A percentile compares a stretch with the other conserved stretches of the same genome.
Evolutionary conservation across 768 basidiomycete genomes (phyloP).

Genomic region (Hortiboletus campestris): DNA sequence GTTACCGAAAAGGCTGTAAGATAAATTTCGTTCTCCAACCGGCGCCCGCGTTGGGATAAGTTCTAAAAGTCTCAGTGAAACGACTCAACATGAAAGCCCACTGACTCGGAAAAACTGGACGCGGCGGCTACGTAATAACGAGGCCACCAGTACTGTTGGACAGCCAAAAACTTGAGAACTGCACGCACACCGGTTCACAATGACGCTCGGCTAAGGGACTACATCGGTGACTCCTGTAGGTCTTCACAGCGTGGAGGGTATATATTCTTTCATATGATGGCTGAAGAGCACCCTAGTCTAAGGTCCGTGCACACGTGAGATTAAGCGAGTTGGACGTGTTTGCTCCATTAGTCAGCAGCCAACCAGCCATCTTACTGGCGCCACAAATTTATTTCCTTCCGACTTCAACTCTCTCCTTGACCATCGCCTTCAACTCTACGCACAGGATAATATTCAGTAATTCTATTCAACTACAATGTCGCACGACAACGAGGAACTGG

Average conservation of each 20-base stretch:
- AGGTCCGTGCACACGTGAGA: constrained; percentile 32
- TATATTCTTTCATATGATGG: not conserved
- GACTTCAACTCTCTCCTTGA: constrained; percentile 20
- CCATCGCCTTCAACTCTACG: constrained; percentile 25
- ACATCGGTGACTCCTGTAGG: constrained; percentile 2
- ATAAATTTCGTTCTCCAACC: constrained; percentile 1
- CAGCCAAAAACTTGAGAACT: not conserved
- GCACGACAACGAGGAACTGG: constrained; percentile 87
- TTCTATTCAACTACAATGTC: constrained; percentile 50
- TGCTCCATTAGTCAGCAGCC: constrained; percentile 26
- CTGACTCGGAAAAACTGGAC: not conserved
- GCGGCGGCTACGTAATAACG: constrained; percentile 13
- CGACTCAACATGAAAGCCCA: not conserved
- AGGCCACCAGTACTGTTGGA: not conserved
- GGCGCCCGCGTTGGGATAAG: not conserved
- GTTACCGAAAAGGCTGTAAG: constrained; percentile 2
- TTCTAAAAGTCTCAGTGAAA: constrained; percentile 6
- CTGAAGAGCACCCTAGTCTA: not conserved
- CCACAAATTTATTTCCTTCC: constrained; percentile 25
- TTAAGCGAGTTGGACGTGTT: constrained; percentile 8
- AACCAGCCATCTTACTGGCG: constrained; percentile 10
- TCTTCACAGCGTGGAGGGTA: not conserved
- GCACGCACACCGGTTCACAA: constrained; percentile 7
- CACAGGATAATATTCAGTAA: constrained; percentile 25
- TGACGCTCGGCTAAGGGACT: not conserved